Evolutionary conservation across 306 rosid genomes (phyloP).

Genomic region (Trifolium subterraneum): DNA sequence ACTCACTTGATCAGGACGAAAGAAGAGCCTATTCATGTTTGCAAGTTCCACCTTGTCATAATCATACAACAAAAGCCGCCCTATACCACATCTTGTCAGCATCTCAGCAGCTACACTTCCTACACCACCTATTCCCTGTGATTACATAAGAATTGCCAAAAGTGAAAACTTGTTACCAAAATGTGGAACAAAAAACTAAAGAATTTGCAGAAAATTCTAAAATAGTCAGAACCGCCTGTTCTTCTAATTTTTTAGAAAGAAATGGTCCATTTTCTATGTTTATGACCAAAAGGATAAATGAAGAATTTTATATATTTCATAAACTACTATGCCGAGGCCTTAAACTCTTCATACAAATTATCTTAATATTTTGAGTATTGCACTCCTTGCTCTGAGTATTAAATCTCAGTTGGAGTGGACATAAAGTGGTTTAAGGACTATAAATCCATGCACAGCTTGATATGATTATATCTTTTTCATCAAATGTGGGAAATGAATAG

Average conservation of each 20-base stretch:
- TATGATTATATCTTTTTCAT: not conserved
- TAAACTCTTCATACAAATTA: constrained; percentile 12
- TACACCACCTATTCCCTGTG: constrained; percentile 95
- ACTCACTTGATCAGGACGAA: constrained; percentile 93
- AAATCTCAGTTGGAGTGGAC: not conserved
- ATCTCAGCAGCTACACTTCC: constrained; percentile 99
- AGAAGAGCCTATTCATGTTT: constrained; percentile 95
- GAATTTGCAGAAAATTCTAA: constrained; percentile 8
- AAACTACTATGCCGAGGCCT: not conserved
- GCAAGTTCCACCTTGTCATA: constrained; percentile 99
- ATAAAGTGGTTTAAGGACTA: constrained; percentile 1
- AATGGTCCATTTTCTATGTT: constrained; percentile 8
- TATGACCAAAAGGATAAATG: constrained; percentile 30
- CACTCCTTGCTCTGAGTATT: not conserved
- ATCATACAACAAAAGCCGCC: constrained; percentile 95
- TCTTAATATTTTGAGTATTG: not conserved
- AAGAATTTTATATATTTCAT: not conserved
- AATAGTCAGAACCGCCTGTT: not conserved
- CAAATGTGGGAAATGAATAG: not conserved
- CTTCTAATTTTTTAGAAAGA: not conserved
- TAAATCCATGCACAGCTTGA: constrained; percentile 3
- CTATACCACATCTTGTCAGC: constrained; percentile 98
- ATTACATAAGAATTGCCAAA: constrained; percentile 38
- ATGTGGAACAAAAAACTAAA: not conserved
- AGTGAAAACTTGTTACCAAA: constrained; percentile 22